Conservation (phyloP, 352 stramenopile genomes). For the Pythium aquatile region DNA sequence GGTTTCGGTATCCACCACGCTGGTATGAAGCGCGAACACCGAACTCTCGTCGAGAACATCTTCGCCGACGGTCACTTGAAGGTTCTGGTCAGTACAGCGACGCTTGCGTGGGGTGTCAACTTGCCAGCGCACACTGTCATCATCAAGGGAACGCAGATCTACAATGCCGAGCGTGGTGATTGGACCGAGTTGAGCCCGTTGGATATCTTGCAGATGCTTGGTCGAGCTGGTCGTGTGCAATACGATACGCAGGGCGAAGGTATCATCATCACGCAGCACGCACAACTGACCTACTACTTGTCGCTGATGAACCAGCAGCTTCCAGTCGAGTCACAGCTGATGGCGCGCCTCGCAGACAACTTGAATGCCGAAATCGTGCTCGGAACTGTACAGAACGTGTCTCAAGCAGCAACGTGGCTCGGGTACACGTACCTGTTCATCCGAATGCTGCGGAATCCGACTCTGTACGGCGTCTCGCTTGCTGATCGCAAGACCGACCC, state of each 20-base stretch:
- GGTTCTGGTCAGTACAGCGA: slow-evolving; percentile 98
- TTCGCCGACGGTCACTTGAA: slow-evolving; percentile 97
- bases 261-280: slow-evolving; percentile 99
- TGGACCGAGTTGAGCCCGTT: slow-evolving; percentile 98
- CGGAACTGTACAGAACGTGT: slow-evolving; percentile 94
- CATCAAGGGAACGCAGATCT: slow-evolving; percentile 99
- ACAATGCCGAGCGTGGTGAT: slow-evolving; percentile 96
- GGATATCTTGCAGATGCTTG: slow-evolving; percentile 99
- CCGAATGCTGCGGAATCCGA: slow-evolving; percentile 97
- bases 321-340: slow-evolving; percentile 98
- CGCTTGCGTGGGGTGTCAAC: slow-evolving; percentile 99
- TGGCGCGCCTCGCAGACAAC: slow-evolving; percentile 96
- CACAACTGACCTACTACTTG: slow-evolving; percentile 99
- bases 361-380: slow-evolving; percentile 99
- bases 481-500: slow-evolving; percentile 90
- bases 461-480: slow-evolving; percentile 94
- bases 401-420: slow-evolving; percentile 97
- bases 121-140: slow-evolving; percentile 99
- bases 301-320: slow-evolving; percentile 99
- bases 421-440: slow-evolving; percentile 99
- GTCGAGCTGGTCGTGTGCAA: slow-evolving; percentile 96
- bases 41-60: slow-evolving; percentile 98
- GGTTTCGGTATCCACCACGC: slow-evolving; percentile 99
- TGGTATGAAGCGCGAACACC: slow-evolving; percentile 96
- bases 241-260: slow-evolving; percentile 98